Evolutionary conservation across 2,329 filamentous ascomycete species (phyloP).

Genomic region (Aureobasidium sp.): DNA sequence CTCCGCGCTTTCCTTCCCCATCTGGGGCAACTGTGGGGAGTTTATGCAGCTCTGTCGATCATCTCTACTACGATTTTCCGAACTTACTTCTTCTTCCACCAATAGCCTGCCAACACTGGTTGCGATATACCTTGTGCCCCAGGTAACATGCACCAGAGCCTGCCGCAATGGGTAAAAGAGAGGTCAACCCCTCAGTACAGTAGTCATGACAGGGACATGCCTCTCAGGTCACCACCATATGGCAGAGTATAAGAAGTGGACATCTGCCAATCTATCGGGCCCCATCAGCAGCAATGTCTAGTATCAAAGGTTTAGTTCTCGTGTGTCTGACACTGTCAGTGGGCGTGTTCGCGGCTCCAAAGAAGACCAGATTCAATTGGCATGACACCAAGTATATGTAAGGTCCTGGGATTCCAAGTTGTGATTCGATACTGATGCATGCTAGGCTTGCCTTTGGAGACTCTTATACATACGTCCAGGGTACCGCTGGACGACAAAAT

Average conservation of each 20-base stretch:
- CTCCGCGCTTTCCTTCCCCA: background rate
- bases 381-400: constrained; percentile 14
- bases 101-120: background rate
- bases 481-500: constrained; percentile 41
- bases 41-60: background rate
- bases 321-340: background rate
- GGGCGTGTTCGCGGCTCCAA: constrained; percentile 5
- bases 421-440: background rate
- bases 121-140: background rate
- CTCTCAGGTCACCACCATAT: background rate
- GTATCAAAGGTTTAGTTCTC: background rate
- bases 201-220: background rate
- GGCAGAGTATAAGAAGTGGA: background rate
- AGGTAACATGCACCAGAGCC: background rate
- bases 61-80: background rate
- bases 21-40: background rate
- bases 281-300: background rate
- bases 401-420: background rate
- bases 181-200: background rate
- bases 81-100: background rate
- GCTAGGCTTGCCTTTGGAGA: constrained; percentile 41
- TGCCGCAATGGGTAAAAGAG: background rate
- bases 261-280: background rate
- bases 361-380: constrained; percentile 12
- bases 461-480: constrained; percentile 47